Evolutionary conservation across 495 filamentous ascomycete species (phyloP), one percentile per base, ranked within the genome.

Genomic region (Hapsidospora chrysogenum): DNA sequence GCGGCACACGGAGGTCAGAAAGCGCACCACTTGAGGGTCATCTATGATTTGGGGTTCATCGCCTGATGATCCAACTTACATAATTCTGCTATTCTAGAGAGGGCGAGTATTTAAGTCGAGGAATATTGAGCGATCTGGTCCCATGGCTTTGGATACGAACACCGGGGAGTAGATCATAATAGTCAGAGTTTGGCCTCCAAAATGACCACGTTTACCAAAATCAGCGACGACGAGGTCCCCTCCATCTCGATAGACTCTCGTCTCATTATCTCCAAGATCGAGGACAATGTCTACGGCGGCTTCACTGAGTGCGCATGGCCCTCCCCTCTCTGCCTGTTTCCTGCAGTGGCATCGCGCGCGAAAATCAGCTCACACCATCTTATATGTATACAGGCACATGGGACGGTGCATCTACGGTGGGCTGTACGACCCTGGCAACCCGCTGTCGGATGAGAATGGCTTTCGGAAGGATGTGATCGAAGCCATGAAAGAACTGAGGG

Each of bases 351-450:
- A n/a, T 23, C 37, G 38, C 48, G 25, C 47, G 36, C 21, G 32
- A 14, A 43, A 23, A 6, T 18, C n/a, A 10, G 11, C 19, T 9
- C 33, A n/a, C 11, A 22, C 16, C n/a, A 22, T 8, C 21, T 14
- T 5, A 16, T 3, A 10, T 25, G 9, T 5, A 16, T 3, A 10
- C 15, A 81, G 78, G 49, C 79, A 85, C 44, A 83, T 82, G 77
- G 80, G 79, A 29, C 68, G 80, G 29, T 86, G 80, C 56, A 82
- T 86, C 52, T 86, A 86, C 49, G 80, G 80, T 37, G 80, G 80
- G 39, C 79, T 86, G 47, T 85, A 83, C 53, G 80, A 84, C 39
- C 80, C 78, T 2, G 63, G 58, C 9, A 82, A 70, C 48, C 57
- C 69, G 0, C 57, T 82, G n/a, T 73, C 76, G 2, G 80, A 85